These are phyloP conservation scores for Picea glauca DNA, from an alignment of 75 land plant genomes.

Conservation along the genomic window DNA sequence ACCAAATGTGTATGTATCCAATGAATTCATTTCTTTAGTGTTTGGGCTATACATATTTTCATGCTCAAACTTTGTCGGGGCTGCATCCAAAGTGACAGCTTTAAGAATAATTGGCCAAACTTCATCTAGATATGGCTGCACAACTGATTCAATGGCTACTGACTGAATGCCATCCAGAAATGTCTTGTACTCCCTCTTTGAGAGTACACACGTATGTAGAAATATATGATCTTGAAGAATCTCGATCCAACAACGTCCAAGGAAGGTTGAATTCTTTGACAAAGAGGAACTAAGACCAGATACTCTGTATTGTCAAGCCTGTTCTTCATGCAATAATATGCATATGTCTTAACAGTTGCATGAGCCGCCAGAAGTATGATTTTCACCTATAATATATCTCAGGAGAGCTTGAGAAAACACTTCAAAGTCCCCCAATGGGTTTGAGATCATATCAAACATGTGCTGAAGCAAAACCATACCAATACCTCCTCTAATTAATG, in stretches of 20 bases:
- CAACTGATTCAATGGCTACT: slow-evolving; percentile 55
- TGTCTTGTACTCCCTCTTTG: slow-evolving; percentile 48
- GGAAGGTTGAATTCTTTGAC: slow-evolving; percentile 42
- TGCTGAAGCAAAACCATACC: too few species aligned
- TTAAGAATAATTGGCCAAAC: slow-evolving; percentile 83
- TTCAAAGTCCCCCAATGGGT: too few species aligned
- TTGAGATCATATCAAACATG: too few species aligned
- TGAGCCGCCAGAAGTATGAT: slow-evolving; percentile 83
- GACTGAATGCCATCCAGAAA: slow-evolving; percentile 87
- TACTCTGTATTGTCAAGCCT: slow-evolving; percentile 40
- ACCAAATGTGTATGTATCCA: slow-evolving; percentile 23
- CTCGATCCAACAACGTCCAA: slow-evolving; percentile 74
- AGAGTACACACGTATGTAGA: slow-evolving; percentile 14
- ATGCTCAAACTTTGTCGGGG: slow-evolving; percentile 32
- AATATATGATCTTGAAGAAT: slow-evolving; percentile 64
- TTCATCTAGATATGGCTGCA: slow-evolving; percentile 63
- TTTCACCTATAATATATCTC: slow-evolving; percentile 74
- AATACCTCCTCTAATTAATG: too few species aligned
- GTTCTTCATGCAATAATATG: slow-evolving; percentile 51
- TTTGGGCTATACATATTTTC: slow-evolving; percentile 1
- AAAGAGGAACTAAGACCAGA: slow-evolving; percentile 54
- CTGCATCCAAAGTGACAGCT: slow-evolving; percentile 73
- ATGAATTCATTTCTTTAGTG: slow-evolving; percentile 4
- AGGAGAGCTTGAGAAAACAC: too few species aligned
- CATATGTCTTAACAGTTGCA: slow-evolving; percentile 87